phyloP scores from a whole-genome alignment of 108 stramenopile genomes.

The Ochromonas danica region DNA sequence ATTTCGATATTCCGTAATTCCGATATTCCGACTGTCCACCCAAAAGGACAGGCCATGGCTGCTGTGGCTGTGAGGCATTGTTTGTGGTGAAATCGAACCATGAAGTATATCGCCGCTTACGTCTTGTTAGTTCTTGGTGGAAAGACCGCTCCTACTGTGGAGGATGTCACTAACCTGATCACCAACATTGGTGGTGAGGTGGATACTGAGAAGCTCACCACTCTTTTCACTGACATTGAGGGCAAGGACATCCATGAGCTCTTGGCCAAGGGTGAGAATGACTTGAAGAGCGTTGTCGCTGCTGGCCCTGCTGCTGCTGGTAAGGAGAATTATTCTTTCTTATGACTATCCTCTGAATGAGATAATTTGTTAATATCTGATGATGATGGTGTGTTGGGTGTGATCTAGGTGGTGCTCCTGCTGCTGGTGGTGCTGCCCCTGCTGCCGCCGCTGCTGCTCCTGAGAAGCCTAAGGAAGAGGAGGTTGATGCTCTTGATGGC shows the following conservation, averaged over 20 bases:
- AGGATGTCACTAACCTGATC: conserved; percentile 84
- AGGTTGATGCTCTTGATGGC: conserved; percentile 36
- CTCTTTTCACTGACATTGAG: conserved; percentile 28
- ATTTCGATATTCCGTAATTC: no score
- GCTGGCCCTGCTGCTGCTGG: conserved; percentile 5
- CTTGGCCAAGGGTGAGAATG: conserved; percentile 40
- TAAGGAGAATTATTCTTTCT: no score
- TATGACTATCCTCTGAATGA: no score
- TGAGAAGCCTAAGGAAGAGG: conserved; percentile 26
- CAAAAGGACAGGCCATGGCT: no score
- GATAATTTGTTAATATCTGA: no score
- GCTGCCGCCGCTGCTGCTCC: background rate
- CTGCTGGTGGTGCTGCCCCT: background rate
- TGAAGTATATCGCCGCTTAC: conserved; percentile 95
- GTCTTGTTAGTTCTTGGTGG: conserved; percentile 90
- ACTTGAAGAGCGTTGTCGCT: conserved; percentile 19
- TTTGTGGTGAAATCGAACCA: no score
- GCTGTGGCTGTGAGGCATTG: no score
- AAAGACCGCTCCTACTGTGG: conserved; percentile 82
- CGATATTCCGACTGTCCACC: no score
- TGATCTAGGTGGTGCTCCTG: background rate
- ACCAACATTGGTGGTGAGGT: conserved; percentile 77
- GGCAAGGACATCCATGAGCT: conserved; percentile 38
- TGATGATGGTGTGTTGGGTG: no score
- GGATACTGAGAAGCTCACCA: conserved; percentile 1